These are phyloP conservation scores for Fraxinus americana DNA, from an alignment of 257 asterid genomes.

Conservation along the genomic window DNA sequence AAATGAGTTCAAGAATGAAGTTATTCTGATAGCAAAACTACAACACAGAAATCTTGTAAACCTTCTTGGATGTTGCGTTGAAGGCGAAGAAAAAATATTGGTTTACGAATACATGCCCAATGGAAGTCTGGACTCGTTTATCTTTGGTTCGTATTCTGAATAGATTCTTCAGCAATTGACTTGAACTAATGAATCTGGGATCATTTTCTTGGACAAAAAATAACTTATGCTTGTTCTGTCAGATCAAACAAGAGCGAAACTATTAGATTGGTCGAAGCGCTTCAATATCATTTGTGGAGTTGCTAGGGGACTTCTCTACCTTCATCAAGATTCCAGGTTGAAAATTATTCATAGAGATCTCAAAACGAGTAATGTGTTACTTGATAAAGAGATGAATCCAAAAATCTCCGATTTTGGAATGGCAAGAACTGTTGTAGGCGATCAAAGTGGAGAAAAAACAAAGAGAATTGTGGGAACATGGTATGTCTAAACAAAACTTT, in stretches of 20 bases:
- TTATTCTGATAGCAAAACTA: conserved; percentile 43
- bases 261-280: conserved; percentile 33
- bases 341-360: conserved; percentile 41
- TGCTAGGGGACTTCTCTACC: conserved; percentile 42
- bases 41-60: conserved; percentile 54
- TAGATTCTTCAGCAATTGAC: background rate
- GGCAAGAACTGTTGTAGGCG: conserved; percentile 36
- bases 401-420: conserved; percentile 42
- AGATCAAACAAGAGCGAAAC: conserved; percentile 26
- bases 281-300: conserved; percentile 36
- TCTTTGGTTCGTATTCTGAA: conserved; percentile 39
- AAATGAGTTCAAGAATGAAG: conserved; percentile 48
- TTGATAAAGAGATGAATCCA: conserved; percentile 34
- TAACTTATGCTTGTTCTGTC: conserved; percentile 14
- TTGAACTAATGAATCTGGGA: background rate
- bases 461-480: conserved; percentile 35
- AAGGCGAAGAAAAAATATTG: conserved; percentile 42
- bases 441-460: conserved; percentile 24
- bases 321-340: conserved; percentile 49
- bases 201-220: background rate
- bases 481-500: conserved; percentile 13
- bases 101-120: conserved; percentile 50
- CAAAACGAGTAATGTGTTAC: conserved; percentile 42
- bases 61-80: conserved; percentile 48
- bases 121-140: conserved; percentile 36